These are phyloP conservation scores for Rhizopus sp. DNA, from an alignment of 371 early-diverging fungal genomes.

Conservation along the genomic window DNA sequence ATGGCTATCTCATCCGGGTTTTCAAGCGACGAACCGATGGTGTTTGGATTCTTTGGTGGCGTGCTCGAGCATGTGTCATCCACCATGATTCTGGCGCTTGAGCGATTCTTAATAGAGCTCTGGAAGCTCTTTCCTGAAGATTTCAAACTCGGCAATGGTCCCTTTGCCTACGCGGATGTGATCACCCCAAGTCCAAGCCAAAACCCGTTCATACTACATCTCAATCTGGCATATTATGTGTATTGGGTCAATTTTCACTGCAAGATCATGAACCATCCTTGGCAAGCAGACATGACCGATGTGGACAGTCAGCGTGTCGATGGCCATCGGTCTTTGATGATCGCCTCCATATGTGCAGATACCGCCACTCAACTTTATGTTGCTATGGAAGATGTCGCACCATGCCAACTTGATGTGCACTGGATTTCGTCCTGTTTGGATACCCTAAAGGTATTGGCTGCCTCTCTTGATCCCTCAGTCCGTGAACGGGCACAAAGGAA, in stretches of 20 bases:
- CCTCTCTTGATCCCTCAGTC: conserved; percentile 16
- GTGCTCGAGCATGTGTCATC: conserved; percentile 19
- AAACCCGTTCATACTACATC: conserved; percentile 22
- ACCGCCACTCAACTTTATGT: conserved; percentile 26
- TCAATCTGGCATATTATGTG: conserved; percentile 27
- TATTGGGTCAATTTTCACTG: conserved; percentile 32
- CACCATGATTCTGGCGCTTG: conserved; percentile 20
- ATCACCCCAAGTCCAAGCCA: conserved; percentile 3
- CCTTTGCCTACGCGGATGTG: conserved; percentile 19
- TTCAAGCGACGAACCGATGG: conserved; percentile 4
- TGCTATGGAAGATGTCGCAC: conserved; percentile 12
- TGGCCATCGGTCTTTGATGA: conserved; percentile 31
- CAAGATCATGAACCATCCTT: conserved; percentile 29
- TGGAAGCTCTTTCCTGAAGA: conserved; percentile 26
- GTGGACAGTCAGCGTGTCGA: conserved; percentile 26
- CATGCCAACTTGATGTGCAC: conserved; percentile 36
- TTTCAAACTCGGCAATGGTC: conserved; percentile 19
- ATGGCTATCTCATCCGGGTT: conserved; percentile 4
- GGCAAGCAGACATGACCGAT: conserved; percentile 19
- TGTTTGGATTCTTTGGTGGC: conserved; percentile 17
- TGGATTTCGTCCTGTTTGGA: conserved; percentile 34
- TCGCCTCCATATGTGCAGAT: conserved; percentile 38
- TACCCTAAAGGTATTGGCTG: conserved; percentile 13
- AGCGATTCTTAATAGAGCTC: conserved; percentile 21
- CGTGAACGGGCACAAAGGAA: conserved; percentile 25